Conservation (phyloP, 1,284 basidiomycete genomes). For the Agaricales sp. region DNA sequence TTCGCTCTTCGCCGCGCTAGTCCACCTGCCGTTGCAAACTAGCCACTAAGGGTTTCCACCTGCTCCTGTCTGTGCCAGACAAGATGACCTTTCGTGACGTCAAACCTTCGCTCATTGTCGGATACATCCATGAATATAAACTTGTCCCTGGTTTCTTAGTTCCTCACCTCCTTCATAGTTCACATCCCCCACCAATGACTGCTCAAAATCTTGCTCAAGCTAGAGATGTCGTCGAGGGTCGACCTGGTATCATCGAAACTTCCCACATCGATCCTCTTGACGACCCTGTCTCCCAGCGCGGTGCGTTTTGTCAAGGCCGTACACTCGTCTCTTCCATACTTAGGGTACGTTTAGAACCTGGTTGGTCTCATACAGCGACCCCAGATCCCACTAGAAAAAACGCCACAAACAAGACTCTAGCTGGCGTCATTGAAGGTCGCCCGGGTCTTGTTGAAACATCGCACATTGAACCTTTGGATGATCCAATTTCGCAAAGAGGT, state of each 20-base stretch:
- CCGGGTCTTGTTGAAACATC: conserved; percentile 43
- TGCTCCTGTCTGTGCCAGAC: not conserved
- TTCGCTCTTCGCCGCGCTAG: not conserved
- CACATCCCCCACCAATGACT: conserved; percentile 10
- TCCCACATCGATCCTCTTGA: conserved; percentile 41
- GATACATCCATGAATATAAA: too few relatives aligned
- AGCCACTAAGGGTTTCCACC: too few relatives aligned
- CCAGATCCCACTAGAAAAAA: not conserved
- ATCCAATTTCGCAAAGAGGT: conserved; percentile 15
- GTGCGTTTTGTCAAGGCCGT: too few relatives aligned
- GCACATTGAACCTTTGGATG: conserved; percentile 38
- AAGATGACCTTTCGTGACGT: conserved; percentile 1
- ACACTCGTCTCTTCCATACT: too few relatives aligned
- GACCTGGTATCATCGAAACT: conserved; percentile 42
- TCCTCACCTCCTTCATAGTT: not conserved
- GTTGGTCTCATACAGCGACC: too few relatives aligned
- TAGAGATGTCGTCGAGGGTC: conserved; percentile 38
- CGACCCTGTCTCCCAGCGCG: too few relatives aligned
- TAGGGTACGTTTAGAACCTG: too few relatives aligned
- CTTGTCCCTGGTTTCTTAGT: too few relatives aligned
- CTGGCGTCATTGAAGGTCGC: not conserved
- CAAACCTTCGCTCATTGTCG: not conserved
- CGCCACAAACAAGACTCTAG: not conserved
- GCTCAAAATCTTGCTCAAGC: conserved; percentile 25
- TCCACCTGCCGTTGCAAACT: too few relatives aligned